Base-by-base conservation (phyloP, 495 filamentous ascomycete species). In the Xylaria grammica region DNA sequence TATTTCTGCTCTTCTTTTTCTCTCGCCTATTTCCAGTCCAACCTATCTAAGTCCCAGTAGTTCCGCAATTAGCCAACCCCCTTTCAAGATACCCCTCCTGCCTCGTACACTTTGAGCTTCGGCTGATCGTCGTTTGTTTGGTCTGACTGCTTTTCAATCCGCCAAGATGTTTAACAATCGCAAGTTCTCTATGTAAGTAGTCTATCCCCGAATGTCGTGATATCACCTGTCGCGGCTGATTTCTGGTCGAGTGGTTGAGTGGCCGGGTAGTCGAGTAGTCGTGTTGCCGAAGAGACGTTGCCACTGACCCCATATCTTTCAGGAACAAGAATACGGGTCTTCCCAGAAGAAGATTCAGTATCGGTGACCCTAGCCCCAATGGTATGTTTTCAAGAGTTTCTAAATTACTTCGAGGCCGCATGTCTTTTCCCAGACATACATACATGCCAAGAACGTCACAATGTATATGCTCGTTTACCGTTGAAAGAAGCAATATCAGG, bases 261-360 rank as follows among this genome's bases (percentile, higher is more conserved):
- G n/a, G 20, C 13, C 3, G 51, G 2, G n/a, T 50, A n/a, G n/a
- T n/a, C n/a, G n/a, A n/a, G n/a, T n/a, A n/a, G n/a, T n/a, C n/a
- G n/a, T n/a, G n/a, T n/a, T n/a, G 49, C 53, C 30, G 34, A 22
- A 10, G 30, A 6, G 34, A 7, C 17, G 30, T 13, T 26, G 22
- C n/a, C 45, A 24, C 51, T 63, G 36, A 63, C 50, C 7, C 40
- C 22, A 26, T 20, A 48, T 53, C 65, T n/a, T n/a, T n/a, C n/a
- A 74, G 70, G 73, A 86, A 86, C 70, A 73, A 83, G 60, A 80
- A 82, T 67, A 84, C 84, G 48, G 84, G 84, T 38, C 76, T 81
- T 13, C 84, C 83, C 30, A 74, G 73, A n/a, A 74, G 84, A 44
- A 79, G 83, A 57, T 85, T 85, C 66, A 85, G 82, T 56, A 79